These are phyloP conservation scores for Beauveria caledonica DNA, from an alignment of 2,329 filamentous ascomycete species.

Conservation along the genomic window DNA sequence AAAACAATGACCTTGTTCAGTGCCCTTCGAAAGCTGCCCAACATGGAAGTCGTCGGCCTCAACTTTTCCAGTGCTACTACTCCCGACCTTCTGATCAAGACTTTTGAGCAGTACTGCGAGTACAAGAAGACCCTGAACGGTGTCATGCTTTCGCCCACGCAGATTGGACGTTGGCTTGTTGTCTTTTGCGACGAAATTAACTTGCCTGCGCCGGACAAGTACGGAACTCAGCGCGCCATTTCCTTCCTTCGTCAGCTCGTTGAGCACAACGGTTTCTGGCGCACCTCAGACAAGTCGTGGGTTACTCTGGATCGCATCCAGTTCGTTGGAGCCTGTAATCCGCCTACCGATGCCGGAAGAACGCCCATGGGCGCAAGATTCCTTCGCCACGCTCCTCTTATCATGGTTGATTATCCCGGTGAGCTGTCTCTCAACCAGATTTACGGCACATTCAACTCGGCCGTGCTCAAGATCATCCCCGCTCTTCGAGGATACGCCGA, in stretches of 20 bases:
- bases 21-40: slow-evolving; percentile 88
- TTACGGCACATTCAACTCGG: slow-evolving; percentile 95
- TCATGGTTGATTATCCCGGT: slow-evolving; percentile 99
- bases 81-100: slow-evolving; percentile 95
- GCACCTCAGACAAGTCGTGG: slow-evolving; percentile 95
- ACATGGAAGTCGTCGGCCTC: slow-evolving; percentile 98
- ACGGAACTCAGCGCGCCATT: slow-evolving; percentile 94
- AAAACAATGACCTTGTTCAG: slow-evolving; percentile 99
- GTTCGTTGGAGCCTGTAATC: slow-evolving; percentile 98
- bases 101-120: slow-evolving; percentile 98
- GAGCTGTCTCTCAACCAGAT: slow-evolving; percentile 93
- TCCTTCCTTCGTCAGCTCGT: slow-evolving; percentile 96
- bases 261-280: slow-evolving; percentile 98
- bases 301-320: slow-evolving; percentile 96
- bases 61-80: slow-evolving; percentile 99
- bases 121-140: slow-evolving; percentile 98
- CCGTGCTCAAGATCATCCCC: slow-evolving; percentile 93
- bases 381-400: slow-evolving; percentile 90
- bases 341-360: slow-evolving; percentile 92
- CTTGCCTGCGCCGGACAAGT: slow-evolving; percentile 92
- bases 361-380: slow-evolving; percentile 90
- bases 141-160: slow-evolving; percentile 88
- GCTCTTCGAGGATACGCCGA: slow-evolving; percentile 92
- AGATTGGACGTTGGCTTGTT: slow-evolving; percentile 95
- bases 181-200: slow-evolving; percentile 99